Percentiles rank a stretch among this genome's conserved stretches.
These are phyloP conservation scores for Mortierella polycephala DNA, from an alignment of 371 early-diverging fungal genomes.

Conservation along the genomic window DNA sequence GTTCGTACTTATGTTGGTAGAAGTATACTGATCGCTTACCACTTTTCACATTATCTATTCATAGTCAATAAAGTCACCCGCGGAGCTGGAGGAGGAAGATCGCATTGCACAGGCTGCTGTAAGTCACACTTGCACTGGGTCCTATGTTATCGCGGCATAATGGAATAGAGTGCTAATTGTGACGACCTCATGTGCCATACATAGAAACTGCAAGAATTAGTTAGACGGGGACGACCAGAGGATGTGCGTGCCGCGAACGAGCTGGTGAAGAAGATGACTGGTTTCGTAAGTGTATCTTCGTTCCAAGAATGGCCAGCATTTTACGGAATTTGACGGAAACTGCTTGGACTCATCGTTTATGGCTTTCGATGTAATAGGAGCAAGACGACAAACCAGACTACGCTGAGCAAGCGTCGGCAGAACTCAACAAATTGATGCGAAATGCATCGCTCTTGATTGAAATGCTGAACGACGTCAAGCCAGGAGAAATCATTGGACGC, in stretches of 20 bases:
- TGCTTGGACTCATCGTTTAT: no score
- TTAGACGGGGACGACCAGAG: conserved; percentile 91
- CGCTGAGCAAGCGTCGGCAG: conserved; percentile 79
- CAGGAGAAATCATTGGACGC: conserved; percentile 71
- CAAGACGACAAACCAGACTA: conserved; percentile 84
- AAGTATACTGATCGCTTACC: no score
- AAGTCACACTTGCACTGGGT: background rate
- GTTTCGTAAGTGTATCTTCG: conserved; percentile 65
- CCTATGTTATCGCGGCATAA: background rate
- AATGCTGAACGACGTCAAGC: conserved; percentile 74
- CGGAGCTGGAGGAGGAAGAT: conserved; percentile 95
- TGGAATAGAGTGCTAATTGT: background rate
- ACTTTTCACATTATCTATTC: background rate
- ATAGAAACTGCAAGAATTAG: conserved; percentile 93
- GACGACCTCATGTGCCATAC: background rate
- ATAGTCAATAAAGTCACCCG: conserved; percentile 78
- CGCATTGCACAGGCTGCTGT: conserved; percentile 82
- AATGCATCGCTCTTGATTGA: conserved; percentile 82
- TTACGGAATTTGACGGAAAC: no score
- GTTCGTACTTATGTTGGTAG: no score
- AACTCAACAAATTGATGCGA: conserved; percentile 82
- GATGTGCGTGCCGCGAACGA: conserved; percentile 96
- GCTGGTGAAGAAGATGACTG: conserved; percentile 95
- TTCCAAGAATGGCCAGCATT: no score
- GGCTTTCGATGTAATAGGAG: conserved; percentile 55